Evolutionary conservation across 257 asterid species (phyloP), one percentile per base, ranked within the genome.

Genomic region (Nicotiana attenuata): DNA sequence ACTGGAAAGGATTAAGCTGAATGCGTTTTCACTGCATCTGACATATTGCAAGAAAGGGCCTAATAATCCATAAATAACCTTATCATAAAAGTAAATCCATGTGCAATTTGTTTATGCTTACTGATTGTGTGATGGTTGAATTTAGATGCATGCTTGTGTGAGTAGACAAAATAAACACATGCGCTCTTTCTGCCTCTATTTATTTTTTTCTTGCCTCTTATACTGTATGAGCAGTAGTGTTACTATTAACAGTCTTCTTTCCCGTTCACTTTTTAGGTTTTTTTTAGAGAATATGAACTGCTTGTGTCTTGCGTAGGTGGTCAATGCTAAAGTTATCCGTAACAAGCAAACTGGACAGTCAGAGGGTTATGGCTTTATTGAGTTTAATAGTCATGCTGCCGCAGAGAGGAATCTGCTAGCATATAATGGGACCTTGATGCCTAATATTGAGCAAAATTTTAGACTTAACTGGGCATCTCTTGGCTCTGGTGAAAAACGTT

Each of bases 321-420:
- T 79, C 50, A 82, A 93, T 64, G 93, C 89, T n/a, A 94, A 94
- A 89, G 90, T 92, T 5, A 92, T 94, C 50, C 92, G 95, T 29
- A 91, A 91, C 87, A 92, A 91, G 91, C 91, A 86, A 82, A 89
- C 92, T 11, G 87, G 88, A 50, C 96, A 92, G 66, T 87, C 97
- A 8, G 98, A 92, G 89, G 97, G 97, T 47, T 94, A 92, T 88
- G 98, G 98, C 20, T 94, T 94, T 76, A 87, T 94, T 56, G 98
- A 94, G 85, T 91, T 94, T 83, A 85, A 92, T 82, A 80, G 87
- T 56, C 98, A 63, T 82, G 90, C 93, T 24, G 71, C 92, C 6
- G 97, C 98, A 80, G 97, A 92, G 65, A 82, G 26, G 59, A 86
- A 89, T 65, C 82, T 94, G 80, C 96, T 88, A 82, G 80, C 92